Percentiles rank a stretch among this genome's conserved stretches.
Conservation (phyloP, 192 early-diverging fungal genomes). For the Mortierella claussenii region DNA sequence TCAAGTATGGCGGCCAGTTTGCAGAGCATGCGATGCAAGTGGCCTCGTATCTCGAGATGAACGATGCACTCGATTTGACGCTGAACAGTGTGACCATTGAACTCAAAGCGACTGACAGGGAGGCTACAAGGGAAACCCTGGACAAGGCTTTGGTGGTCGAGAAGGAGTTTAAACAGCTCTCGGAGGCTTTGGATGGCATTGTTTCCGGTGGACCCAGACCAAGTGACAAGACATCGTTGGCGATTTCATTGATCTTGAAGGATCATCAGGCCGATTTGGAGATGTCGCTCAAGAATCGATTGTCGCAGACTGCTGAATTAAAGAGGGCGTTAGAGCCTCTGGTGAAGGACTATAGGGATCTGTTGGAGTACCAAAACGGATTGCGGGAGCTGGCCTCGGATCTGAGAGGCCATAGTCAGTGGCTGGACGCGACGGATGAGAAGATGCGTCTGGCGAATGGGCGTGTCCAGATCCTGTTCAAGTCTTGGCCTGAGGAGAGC, state of each 20-base stretch:
- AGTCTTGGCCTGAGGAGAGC: slow-evolving; percentile 14
- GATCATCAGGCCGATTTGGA: slow-evolving; percentile 7
- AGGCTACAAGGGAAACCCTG: slow-evolving; percentile 14
- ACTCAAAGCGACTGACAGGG: slow-evolving; percentile 24
- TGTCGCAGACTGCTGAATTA: slow-evolving; percentile 3
- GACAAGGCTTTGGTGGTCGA: background rate
- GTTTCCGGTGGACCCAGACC: slow-evolving; percentile 8
- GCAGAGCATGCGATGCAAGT: slow-evolving; percentile 18
- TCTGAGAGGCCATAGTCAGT: slow-evolving; percentile 6
- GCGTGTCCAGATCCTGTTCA: slow-evolving; percentile 2
- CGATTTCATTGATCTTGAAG: background rate
- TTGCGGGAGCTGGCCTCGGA: slow-evolving; percentile 12
- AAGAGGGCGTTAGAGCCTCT: slow-evolving; percentile 21
- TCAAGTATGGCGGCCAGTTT: slow-evolving; percentile 15
- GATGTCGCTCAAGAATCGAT: slow-evolving; percentile 3
- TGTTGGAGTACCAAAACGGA: slow-evolving; percentile 36
- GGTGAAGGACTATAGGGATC: slow-evolving; percentile 7
- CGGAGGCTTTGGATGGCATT: slow-evolving; percentile 3
- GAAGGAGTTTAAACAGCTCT: background rate
- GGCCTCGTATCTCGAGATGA: slow-evolving; percentile 24
- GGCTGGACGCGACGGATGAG: slow-evolving; percentile 20
- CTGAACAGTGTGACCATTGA: slow-evolving; percentile 14
- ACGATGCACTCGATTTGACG: slow-evolving; percentile 11
- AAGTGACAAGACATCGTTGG: background rate
- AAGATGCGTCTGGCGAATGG: slow-evolving; percentile 12